Evolutionary conservation across 495 filamentous ascomycete genomes (phyloP).

Genomic region (Cairneyella variabilis): DNA sequence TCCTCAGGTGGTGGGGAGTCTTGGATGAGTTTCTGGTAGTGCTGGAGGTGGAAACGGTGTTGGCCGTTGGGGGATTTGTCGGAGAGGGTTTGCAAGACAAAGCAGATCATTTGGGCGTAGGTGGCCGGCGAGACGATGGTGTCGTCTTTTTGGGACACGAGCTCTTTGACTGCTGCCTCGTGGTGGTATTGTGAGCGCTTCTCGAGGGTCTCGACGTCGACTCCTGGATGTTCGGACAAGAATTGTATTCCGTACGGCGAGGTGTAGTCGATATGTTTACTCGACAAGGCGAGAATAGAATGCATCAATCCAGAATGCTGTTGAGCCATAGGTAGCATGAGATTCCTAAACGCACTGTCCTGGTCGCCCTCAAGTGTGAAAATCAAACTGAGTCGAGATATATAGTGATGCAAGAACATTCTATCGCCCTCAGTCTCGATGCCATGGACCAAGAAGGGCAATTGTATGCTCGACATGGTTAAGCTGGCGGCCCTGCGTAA

Average conservation of each 20-base stretch:
- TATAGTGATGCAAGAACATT: conserved; percentile 83
- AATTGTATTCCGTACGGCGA: conserved; percentile 45
- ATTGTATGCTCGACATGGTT: conserved; percentile 42
- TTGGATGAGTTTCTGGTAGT: conserved; percentile 67
- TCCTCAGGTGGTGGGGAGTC: conserved; percentile 51
- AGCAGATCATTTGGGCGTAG: conserved; percentile 67
- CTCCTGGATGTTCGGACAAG: conserved; percentile 37
- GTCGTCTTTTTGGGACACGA: conserved; percentile 35
- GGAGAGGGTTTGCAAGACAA: conserved; percentile 75
- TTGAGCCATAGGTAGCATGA: conserved; percentile 81
- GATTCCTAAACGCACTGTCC: conserved; percentile 85
- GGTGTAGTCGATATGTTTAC: conserved; percentile 68
- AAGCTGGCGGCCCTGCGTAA: conserved; percentile 20
- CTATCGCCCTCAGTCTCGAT: conserved; percentile 83
- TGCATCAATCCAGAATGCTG: conserved; percentile 87
- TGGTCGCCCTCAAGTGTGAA: conserved; percentile 80
- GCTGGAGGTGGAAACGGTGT: conserved; percentile 77
- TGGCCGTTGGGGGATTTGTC: conserved; percentile 74
- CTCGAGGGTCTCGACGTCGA: conserved; percentile 38
- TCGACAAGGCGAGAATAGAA: conserved; percentile 81
- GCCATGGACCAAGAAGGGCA: conserved; percentile 78
- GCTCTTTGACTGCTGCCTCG: conserved; percentile 52
- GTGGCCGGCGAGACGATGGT: conserved; percentile 61
- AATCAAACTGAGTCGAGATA: conserved; percentile 72
- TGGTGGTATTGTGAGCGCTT: conserved; percentile 54